Base-by-base conservation (phyloP, 257 asterid species). In the Nicotiana sylvestris region DNA sequence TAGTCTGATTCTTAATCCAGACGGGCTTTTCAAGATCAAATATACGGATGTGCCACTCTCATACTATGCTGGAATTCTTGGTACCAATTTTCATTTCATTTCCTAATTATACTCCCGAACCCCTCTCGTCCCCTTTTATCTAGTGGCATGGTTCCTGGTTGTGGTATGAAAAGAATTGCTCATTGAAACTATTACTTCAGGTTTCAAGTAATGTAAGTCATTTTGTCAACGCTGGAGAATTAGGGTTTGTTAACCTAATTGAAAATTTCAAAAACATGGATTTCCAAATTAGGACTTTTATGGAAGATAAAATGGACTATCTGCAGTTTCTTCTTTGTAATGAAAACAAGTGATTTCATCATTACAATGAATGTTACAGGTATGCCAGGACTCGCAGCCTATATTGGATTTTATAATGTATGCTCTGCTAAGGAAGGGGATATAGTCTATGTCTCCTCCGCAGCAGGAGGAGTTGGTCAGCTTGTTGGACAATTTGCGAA, bases 321-420 rank as follows among this genome's bases (percentile, higher is more conserved):
- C 7, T 16, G 56, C 56, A n/a, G 18, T n/a, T 69, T 69, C 32
- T 69, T 69, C 18, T 60, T 57, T 21, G 32, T 56, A 3, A 78
- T 30, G 1, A 25, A 32, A 57, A 57, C 56, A 27, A 10, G 30
- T 11, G 46, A 57, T 53, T 25, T 53, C 21, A 53, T 21, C 25
- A 29, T 49, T 21, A n/a, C 30, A 18, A 35, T 37, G 51, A 43
- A 82, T 55, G 39, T 68, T 39, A 39, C 35, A 66, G 83, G 86
- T 8, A 83, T 83, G 86, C 80, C 74, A 7, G 86, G 86, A 83
- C 74, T 79, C 12, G 72, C 86, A 37, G 86, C 86, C 9, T 83
- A 78, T 15, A 9, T 35, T 33, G 86, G 83, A 15, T 78, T 83
- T 64, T 18, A 78, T 68, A 78, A 83, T 60, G 6, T 78, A 43